Percentiles rank a stretch among this genome's conserved stretches.
Conservation (phyloP, 1,284 basidiomycete genomes). For the Cryptococcus sp. region DNA sequence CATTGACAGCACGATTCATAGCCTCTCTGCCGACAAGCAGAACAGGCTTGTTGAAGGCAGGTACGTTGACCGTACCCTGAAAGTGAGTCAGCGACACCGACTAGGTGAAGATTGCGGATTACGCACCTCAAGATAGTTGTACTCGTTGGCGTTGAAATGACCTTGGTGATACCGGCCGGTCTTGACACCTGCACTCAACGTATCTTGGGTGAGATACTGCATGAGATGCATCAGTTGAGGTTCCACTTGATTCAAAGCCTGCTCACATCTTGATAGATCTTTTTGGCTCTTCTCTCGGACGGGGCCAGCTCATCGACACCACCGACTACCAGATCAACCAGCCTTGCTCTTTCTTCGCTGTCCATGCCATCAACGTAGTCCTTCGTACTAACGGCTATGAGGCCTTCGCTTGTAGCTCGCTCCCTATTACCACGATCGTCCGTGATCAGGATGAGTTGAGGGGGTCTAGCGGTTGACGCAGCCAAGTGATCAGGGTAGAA, state of each 20-base stretch:
- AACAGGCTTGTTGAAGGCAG: slow-evolving; percentile 73
- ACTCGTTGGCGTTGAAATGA: slow-evolving; percentile 91
- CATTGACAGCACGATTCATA: slow-evolving; percentile 94
- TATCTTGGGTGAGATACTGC: slow-evolving; percentile 77
- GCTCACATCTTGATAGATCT: slow-evolving; percentile 74
- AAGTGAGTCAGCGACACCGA: background rate
- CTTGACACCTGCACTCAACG: slow-evolving; percentile 80
- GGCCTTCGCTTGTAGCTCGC: slow-evolving; percentile 69
- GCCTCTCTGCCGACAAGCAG: slow-evolving; percentile 85
- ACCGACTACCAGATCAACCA: slow-evolving; percentile 78
- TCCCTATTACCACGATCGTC: slow-evolving; percentile 85
- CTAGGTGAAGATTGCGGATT: background rate
- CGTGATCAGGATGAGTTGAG: slow-evolving; percentile 75
- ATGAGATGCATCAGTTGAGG: slow-evolving; percentile 6
- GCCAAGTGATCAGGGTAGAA: slow-evolving; percentile 81
- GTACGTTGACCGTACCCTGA: slow-evolving; percentile 77
- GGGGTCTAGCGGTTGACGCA: slow-evolving; percentile 59
- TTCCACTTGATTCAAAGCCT: background rate
- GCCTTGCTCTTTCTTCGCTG: slow-evolving; percentile 57
- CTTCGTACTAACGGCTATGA: slow-evolving; percentile 67
- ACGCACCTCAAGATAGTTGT: slow-evolving; percentile 88
- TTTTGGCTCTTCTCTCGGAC: slow-evolving; percentile 55
- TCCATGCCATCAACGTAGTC: slow-evolving; percentile 76
- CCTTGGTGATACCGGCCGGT: slow-evolving; percentile 83
- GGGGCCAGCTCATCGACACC: slow-evolving; percentile 59